Evolutionary conservation across 2,329 filamentous ascomycete species (phyloP).

Genomic region (Scolecobasidium constrictum): DNA sequence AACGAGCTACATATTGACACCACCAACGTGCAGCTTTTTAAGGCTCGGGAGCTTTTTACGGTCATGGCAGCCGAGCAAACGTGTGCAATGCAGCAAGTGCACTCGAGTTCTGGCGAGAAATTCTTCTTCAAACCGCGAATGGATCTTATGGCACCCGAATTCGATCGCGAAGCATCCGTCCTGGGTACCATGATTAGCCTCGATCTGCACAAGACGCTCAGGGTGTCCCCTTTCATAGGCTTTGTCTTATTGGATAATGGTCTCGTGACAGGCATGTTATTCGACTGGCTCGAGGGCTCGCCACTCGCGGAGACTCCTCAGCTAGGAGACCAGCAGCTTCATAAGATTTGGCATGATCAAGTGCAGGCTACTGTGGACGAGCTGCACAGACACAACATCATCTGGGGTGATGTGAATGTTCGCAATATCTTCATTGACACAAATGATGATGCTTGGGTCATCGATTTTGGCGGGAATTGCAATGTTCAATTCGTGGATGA

Average conservation of each 20-base stretch:
- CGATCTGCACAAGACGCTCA: too few species aligned
- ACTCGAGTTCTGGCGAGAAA: background rate
- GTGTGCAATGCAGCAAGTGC: background rate
- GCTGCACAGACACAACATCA: background rate
- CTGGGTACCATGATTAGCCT: too few species aligned
- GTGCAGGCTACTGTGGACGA: background rate
- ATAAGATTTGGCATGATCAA: background rate
- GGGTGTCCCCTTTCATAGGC: background rate
- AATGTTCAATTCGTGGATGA: background rate
- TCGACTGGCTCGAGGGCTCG: too few species aligned
- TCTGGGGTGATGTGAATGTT: background rate
- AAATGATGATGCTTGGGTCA: background rate
- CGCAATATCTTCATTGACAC: background rate
- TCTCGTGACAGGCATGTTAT: too few species aligned
- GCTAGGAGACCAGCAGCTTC: background rate
- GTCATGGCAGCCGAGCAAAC: background rate
- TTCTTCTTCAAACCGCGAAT: too few species aligned
- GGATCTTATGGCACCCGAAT: too few species aligned
- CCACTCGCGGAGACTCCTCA: too few species aligned
- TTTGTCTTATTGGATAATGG: background rate
- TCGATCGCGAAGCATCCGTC: too few species aligned
- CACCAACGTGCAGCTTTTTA: background rate
- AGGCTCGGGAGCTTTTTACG: background rate
- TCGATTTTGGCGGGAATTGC: background rate
- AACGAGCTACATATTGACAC: background rate